Evolutionary conservation across 345 rosid genomes (phyloP), one percentile per base, ranked within the genome.

Genomic region (Odontarrhena argentea): DNA sequence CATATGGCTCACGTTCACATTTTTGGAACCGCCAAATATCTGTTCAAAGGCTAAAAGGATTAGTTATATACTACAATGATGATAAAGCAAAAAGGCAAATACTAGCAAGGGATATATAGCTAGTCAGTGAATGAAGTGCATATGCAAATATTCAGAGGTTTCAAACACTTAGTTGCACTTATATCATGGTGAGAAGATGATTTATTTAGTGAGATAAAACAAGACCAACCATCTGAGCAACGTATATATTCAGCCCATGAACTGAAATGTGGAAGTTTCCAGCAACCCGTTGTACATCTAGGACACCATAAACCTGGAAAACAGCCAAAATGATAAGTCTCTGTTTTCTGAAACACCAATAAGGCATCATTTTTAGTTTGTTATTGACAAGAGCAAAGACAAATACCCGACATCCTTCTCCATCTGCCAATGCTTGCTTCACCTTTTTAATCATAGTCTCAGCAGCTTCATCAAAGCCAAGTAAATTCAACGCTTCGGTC

Each of bases 221-320:
- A 26, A 28, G 22, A 64, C 92, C 47, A 40, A 94, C 99, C 98
- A 83, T 83, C 74, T 95, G 98, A 67, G 99, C 98, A 73, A 89
- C 96, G 78, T 89, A 87, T 28, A 91, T 86, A 77, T 87, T 95
- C 73, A 95, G 76, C 43, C 98, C 96, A 71, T 91, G 99, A 68
- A 95, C 96, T 68, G 99, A 95, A 44, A 95, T 80, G 74, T 95
- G 99, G 78, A 95, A 95, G 80, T 95, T 95, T 75, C 98, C 99
- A 69, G 99, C 96, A 71, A 95, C 99, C 50, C 97, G 82, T 83
- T 95, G 99, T 55, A 91, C 98, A 82, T 95, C 98, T 44, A 95
- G 72, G 68, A 84, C 82, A 52, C 99, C 99, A 71, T 86, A 89
- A 53, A 95, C 96, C 98, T 91, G 82, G 69, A 79, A 54, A 77